phyloP scores from a whole-genome alignment of 2,329 filamentous ascomycete genomes.

The Talaromyces rugulosus region DNA sequence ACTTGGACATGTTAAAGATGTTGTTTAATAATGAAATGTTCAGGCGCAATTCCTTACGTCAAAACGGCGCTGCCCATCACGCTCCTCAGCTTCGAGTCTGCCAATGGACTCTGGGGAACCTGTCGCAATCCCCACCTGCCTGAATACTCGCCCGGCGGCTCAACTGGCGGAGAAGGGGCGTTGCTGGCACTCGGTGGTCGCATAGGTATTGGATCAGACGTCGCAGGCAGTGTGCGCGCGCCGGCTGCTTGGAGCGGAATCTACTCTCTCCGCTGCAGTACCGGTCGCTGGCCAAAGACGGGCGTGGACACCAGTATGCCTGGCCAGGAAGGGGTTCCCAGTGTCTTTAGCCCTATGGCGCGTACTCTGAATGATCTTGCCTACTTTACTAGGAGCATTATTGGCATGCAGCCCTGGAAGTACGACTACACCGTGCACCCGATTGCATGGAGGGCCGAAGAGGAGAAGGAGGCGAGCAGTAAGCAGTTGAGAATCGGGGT shows the following conservation, averaged over 20 bases:
- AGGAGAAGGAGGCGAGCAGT: conserved; percentile 56
- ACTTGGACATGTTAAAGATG: neutral
- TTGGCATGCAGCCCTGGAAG: conserved; percentile 80
- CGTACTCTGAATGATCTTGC: conserved; percentile 75
- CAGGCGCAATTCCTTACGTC: conserved; percentile 79
- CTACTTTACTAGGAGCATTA: conserved; percentile 76
- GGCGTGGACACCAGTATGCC: conserved; percentile 85
- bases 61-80: conserved; percentile 91
- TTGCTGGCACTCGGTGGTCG: conserved; percentile 75
- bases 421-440: conserved; percentile 86
- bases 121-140: conserved; percentile 77
- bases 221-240: conserved; percentile 80
- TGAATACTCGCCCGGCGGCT: conserved; percentile 84
- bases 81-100: conserved; percentile 78
- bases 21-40: conserved; percentile 8
- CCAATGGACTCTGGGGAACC: conserved; percentile 75
- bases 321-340: conserved; percentile 84
- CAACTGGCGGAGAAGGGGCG: conserved; percentile 79
- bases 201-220: conserved; percentile 87
- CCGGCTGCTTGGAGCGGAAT: conserved; percentile 89
- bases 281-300: conserved; percentile 82
- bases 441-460: conserved; percentile 67
- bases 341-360: conserved; percentile 90
- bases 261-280: conserved; percentile 81
- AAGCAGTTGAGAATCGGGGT: conserved; percentile 71